phyloP scores from a whole-genome alignment of 1,284 basidiomycete genomes.

The Salmacisia buchloeana region DNA sequence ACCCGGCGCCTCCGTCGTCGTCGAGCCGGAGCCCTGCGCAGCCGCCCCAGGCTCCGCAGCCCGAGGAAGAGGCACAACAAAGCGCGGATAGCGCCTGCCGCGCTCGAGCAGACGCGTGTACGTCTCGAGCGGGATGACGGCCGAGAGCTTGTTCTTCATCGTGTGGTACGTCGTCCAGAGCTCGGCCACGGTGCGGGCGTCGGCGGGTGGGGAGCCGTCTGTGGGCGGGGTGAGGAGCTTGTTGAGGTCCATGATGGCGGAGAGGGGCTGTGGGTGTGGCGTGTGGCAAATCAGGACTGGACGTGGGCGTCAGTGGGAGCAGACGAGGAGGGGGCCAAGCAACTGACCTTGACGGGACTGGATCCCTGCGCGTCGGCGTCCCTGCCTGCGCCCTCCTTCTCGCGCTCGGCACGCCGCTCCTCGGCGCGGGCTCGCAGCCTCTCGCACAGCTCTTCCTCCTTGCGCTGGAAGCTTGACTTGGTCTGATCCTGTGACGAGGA shows the following conservation, averaged over 20 bases:
- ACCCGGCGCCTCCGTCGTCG: slow-evolving; percentile 10
- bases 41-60: slow-evolving; percentile 23
- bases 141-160: slow-evolving; percentile 46
- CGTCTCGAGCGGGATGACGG: slow-evolving; percentile 35
- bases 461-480: neutral
- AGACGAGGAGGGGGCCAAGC: neutral
- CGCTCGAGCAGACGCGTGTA: slow-evolving; percentile 35
- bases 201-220: slow-evolving; percentile 7
- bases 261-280: slow-evolving; percentile 19
- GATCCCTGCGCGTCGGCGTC: neutral
- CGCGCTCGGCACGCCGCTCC: neutral
- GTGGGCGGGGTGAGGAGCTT: slow-evolving; percentile 29
- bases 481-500: neutral
- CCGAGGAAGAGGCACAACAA: slow-evolving; percentile 44
- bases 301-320: neutral
- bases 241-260: slow-evolving; percentile 34
- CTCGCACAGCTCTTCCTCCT: slow-evolving; percentile 3
- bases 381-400: neutral
- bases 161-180: slow-evolving; percentile 48
- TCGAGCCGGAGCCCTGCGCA: slow-evolving; percentile 10
- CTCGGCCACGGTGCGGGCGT: slow-evolving; percentile 26
- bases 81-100: slow-evolving; percentile 38
- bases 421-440: too few species aligned
- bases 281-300: neutral
- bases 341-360: slow-evolving; percentile 5